Evolutionary conservation across 495 filamentous ascomycete species (phyloP), one percentile per base, ranked within the genome.

Genomic region (Xylaria acuta): DNA sequence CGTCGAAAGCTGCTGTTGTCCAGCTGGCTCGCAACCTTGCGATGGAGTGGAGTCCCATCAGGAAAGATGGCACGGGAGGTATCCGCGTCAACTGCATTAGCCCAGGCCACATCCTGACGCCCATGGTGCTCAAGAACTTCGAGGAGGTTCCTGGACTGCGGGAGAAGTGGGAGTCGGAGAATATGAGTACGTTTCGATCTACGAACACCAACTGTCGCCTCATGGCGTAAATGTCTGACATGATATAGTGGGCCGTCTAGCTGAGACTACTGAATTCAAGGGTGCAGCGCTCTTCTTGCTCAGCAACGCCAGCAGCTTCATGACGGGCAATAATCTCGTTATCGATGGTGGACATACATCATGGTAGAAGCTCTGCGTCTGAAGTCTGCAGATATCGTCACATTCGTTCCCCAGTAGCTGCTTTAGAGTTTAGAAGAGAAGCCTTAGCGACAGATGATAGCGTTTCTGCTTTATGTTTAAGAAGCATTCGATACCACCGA

Each of bases 81-180:
- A 92, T 94, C 69, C 81, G 91, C 0, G 91, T 93, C 5, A 93
- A 93, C 72, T 86, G 81, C 43, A 81, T 93, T 2, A 90, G 89
- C 66, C 91, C 91, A 0, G 91, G 91, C 0, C 90, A 93, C 72
- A 91, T 93, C 72, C 69, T 92, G 45, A 94, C 92, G 53, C 90
- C 90, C 0, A 93, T 93, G 91, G 90, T 92, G 1, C 78, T 86
- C 74, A 80, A 86, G 78, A 89, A 93, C 47, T 92, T 94, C 74
- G 81, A 89, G 73, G 85, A 89, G 70, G 89, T 88, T 7, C 90
- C 91, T 0, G 86, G 86, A 9, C 78, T 89, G 25, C 80, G 84
- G 64, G 84, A 85, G 40, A 86, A 83, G 18, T 93, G 92, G 90
- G 88, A 90, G 72, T 81, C 83, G 1, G 90, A 90, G 80, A 93